Percentiles rank a stretch among this genome's conserved stretches.
These are phyloP conservation scores for Trichoderma atroviride DNA, from an alignment of 2,329 filamentous ascomycete genomes.

Conservation along the genomic window DNA sequence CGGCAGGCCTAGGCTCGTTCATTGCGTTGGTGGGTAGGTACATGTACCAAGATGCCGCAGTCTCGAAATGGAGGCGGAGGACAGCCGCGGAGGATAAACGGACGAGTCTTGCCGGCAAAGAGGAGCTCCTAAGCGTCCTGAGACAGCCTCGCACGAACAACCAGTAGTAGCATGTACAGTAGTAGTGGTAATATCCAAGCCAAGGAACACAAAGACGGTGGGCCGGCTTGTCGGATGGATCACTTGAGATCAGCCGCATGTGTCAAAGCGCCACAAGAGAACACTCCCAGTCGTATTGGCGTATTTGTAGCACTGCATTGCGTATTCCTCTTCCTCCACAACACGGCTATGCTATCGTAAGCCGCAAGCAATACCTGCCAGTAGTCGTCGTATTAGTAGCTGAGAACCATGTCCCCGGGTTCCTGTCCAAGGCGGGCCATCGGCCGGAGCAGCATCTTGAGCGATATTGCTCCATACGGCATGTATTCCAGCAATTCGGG, in stretches of 20 bases:
- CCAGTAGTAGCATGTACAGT: not conserved
- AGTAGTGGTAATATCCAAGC: not conserved
- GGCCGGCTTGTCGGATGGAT: not conserved
- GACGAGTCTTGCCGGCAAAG: too few species aligned
- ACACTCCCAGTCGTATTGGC: not conserved
- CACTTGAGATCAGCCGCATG: constrained; percentile 2
- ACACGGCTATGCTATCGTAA: not conserved
- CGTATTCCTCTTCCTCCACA: not conserved
- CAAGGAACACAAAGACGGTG: not conserved
- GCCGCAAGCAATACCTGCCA: not conserved
- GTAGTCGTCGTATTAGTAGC: not conserved
- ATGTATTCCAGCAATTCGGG: not conserved
- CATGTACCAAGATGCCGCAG: not conserved
- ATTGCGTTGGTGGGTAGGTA: not conserved
- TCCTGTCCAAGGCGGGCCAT: not conserved
- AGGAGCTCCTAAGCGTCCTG: not conserved
- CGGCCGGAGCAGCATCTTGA: not conserved
- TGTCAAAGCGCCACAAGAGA: not conserved
- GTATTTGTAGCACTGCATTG: not conserved
- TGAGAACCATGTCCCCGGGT: not conserved
- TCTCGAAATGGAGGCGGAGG: not conserved
- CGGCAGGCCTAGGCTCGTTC: not conserved
- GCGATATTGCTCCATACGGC: not conserved
- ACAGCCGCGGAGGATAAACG: not conserved
- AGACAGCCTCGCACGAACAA: not conserved